Conservation (phyloP, 345 rosid genomes). For the Euclidium syriacum region DNA sequence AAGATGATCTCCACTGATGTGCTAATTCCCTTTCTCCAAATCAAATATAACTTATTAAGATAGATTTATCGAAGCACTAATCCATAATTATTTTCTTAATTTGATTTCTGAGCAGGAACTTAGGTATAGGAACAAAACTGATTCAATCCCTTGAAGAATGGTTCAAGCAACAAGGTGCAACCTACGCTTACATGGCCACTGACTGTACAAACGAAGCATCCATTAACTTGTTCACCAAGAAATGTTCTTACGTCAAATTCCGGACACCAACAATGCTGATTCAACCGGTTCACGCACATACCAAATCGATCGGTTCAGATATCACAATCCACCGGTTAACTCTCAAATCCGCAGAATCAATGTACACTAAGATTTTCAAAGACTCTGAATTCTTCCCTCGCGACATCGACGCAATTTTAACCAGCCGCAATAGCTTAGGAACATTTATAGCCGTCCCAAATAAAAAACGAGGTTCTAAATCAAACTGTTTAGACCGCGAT, state of each 20-base stretch:
- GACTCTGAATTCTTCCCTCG: slow-evolving; percentile 56
- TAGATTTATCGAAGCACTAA: not conserved
- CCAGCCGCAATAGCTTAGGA: slow-evolving; percentile 47
- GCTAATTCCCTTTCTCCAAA: not conserved
- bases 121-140: slow-evolving; percentile 53
- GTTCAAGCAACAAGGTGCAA: slow-evolving; percentile 60
- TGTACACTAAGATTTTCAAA: slow-evolving; percentile 40
- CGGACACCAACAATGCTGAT: slow-evolving; percentile 54
- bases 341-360: slow-evolving; percentile 28
- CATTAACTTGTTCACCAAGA: slow-evolving; percentile 56
- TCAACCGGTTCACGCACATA: slow-evolving; percentile 75
- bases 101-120: slow-evolving; percentile 46
- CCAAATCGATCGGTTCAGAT: slow-evolving; percentile 32
- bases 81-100: not conserved
- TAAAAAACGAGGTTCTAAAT: slow-evolving; percentile 14
- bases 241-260: slow-evolving; percentile 47
- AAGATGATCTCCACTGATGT: not conserved
- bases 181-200: slow-evolving; percentile 68
- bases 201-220: slow-evolving; percentile 60
- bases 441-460: slow-evolving; percentile 60
- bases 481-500: slow-evolving; percentile 34
- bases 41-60: not conserved
- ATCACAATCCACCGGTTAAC: slow-evolving; percentile 33
- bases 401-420: slow-evolving; percentile 46
- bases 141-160: slow-evolving; percentile 56